These are phyloP conservation scores for Fusarium protoensiforme DNA, from an alignment of 2,329 filamentous ascomycete species.

Conservation along the genomic window DNA sequence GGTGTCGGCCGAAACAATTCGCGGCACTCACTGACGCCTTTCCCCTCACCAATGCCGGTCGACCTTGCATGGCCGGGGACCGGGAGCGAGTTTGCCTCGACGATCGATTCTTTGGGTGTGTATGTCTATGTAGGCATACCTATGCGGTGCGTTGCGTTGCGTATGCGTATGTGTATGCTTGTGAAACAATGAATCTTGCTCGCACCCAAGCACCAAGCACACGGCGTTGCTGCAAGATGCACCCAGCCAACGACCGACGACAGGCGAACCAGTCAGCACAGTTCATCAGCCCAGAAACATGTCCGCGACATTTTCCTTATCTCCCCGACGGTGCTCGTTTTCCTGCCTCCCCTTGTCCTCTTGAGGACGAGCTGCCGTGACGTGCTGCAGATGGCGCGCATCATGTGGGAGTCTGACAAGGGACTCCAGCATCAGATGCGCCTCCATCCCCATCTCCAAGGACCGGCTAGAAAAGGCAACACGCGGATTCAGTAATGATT, in stretches of 20 bases:
- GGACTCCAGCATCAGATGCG: conserved; percentile 5
- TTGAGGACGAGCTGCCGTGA: conserved; percentile 22
- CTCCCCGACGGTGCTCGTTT: conserved; percentile 16
- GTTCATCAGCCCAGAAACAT: neutral
- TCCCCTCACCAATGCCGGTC: conserved; percentile 20
- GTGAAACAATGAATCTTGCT: neutral
- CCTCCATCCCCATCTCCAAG: conserved; percentile 15
- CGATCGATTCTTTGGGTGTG: neutral
- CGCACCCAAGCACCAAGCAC: neutral
- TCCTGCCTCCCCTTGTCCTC: neutral
- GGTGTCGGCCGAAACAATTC: neutral
- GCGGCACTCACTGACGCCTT: conserved; percentile 3
- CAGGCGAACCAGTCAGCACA: neutral
- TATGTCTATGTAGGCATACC: neutral
- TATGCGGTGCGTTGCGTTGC: neutral
- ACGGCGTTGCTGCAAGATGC: neutral
- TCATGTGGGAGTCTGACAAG: conserved; percentile 36
- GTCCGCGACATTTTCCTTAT: conserved; percentile 34
- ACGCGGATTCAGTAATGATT: conserved; percentile 36
- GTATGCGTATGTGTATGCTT: neutral
- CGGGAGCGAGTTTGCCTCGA: conserved; percentile 14
- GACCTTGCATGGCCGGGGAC: conserved; percentile 10
- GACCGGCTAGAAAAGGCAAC: conserved; percentile 42
- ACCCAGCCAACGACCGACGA: neutral
- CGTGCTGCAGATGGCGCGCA: conserved; percentile 35